Conservation (phyloP, 768 basidiomycete genomes). For the Calocybe indica region DNA sequence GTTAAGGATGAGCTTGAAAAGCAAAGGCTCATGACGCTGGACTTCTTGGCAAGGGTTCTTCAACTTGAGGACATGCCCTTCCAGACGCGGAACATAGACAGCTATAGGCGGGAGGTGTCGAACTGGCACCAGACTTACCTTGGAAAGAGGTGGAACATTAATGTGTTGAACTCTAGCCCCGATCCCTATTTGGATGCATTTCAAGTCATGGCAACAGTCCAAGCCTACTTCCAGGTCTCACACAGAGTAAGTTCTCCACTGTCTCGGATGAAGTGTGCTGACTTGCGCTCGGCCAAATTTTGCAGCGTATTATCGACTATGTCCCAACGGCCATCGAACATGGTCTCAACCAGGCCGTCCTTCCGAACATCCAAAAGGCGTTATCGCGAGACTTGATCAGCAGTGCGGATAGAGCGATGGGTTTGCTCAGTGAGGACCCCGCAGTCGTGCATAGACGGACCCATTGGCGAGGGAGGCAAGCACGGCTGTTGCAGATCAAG, state of each 20-base stretch:
- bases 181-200: constrained; percentile 32
- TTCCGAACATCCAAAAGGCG: constrained; percentile 22
- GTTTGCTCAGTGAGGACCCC: constrained; percentile 36
- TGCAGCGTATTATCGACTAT: constrained; percentile 49
- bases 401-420: constrained; percentile 14
- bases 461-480: constrained; percentile 19
- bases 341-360: constrained; percentile 34
- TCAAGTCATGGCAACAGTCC: constrained; percentile 46
- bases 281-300: neutral
- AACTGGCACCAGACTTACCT: constrained; percentile 13
- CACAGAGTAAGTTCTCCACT: constrained; percentile 34
- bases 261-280: neutral
- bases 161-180: neutral
- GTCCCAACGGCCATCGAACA: constrained; percentile 46
- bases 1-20: constrained; percentile 4
- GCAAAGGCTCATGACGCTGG: constrained; percentile 14
- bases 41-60: constrained; percentile 25
- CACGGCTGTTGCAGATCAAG: constrained; percentile 27
- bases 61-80: constrained; percentile 30
- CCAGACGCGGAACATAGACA: constrained; percentile 27
- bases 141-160: neutral
- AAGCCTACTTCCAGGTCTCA: constrained; percentile 51
- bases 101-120: constrained; percentile 7
- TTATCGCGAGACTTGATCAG: constrained; percentile 25
- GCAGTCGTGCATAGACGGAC: constrained; percentile 21